Evolutionary conservation across 2,329 filamentous ascomycete species (phyloP).

Genomic region (Beauveria brongniartii): DNA sequence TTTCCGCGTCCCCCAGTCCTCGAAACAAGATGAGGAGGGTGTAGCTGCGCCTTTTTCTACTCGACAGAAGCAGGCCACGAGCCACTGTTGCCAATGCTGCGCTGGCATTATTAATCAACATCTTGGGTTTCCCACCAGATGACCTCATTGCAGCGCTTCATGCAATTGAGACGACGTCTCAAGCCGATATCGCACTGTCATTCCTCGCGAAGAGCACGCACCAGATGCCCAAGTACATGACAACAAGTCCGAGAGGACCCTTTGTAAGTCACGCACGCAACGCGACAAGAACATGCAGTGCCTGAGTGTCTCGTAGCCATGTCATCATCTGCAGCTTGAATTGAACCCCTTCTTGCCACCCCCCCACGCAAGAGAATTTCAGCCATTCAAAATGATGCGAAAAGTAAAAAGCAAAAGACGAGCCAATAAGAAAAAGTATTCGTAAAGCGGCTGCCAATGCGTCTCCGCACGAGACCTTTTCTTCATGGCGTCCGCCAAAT

Average conservation of each 20-base stretch:
- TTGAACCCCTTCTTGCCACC: too few relatives aligned
- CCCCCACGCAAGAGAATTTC: too few relatives aligned
- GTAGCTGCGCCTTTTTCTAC: not conserved
- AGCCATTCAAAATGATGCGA: too few relatives aligned
- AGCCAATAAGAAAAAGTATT: too few relatives aligned
- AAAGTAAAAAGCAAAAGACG: too few relatives aligned
- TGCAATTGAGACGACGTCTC: not conserved
- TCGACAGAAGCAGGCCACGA: not conserved
- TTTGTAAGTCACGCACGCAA: not conserved
- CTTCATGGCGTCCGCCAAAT: not conserved
- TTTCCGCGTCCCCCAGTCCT: not conserved
- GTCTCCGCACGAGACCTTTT: not conserved
- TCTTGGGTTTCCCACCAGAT: not conserved
- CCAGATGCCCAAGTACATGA: not conserved
- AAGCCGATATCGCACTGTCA: not conserved
- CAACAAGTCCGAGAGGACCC: not conserved
- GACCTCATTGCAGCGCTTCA: not conserved
- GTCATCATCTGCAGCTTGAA: too few relatives aligned
- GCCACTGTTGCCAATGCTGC: not conserved
- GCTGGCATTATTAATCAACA: not conserved
- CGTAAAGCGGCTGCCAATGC: too few relatives aligned
- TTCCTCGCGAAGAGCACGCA: not conserved
- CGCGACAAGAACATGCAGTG: too few relatives aligned
- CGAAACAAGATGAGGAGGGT: not conserved
- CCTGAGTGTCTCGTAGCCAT: too few relatives aligned